These are phyloP conservation scores for Aurinia saxatilis DNA, from an alignment of 345 rosid genomes.

Conservation along the genomic window DNA sequence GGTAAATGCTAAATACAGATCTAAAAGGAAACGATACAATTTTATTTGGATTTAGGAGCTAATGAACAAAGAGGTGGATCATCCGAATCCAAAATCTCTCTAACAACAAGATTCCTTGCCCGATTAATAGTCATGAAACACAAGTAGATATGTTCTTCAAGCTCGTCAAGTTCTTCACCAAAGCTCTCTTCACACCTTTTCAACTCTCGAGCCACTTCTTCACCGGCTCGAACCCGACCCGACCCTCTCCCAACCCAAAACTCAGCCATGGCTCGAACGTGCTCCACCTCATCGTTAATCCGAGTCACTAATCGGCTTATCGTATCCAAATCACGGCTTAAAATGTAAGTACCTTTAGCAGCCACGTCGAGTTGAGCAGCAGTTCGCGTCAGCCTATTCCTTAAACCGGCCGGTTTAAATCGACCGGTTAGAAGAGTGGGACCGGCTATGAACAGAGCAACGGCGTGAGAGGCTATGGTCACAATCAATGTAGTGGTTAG, in stretches of 20 bases:
- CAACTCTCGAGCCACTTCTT: conserved; percentile 46
- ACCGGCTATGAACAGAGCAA: conserved; percentile 55
- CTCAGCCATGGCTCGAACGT: conserved; percentile 38
- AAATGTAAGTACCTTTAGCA: conserved; percentile 72
- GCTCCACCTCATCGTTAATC: conserved; percentile 57
- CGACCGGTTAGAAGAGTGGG: conserved; percentile 43
- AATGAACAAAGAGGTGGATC: conserved; percentile 12
- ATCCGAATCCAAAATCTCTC: conserved; percentile 39
- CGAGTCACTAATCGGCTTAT: conserved; percentile 56
- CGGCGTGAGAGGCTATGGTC: conserved; percentile 59
- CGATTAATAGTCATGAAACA: conserved; percentile 79
- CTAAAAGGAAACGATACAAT: not conserved
- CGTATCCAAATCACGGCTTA: conserved; percentile 66
- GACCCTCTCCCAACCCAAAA: conserved; percentile 50
- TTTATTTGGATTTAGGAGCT: conserved; percentile 17
- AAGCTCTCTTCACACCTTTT: conserved; percentile 43
- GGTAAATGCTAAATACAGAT: not conserved
- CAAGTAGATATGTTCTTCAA: conserved; percentile 76
- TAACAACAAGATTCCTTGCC: conserved; percentile 55
- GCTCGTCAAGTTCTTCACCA: conserved; percentile 56
- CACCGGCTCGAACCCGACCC: conserved; percentile 34
- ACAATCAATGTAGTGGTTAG: conserved; percentile 52
- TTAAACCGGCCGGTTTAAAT: conserved; percentile 31
- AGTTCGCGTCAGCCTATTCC: conserved; percentile 31
- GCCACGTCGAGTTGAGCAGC: conserved; percentile 57